These are phyloP conservation scores for Corymbia citriodora DNA, from an alignment of 441 rosid species.

Conservation along the genomic window DNA sequence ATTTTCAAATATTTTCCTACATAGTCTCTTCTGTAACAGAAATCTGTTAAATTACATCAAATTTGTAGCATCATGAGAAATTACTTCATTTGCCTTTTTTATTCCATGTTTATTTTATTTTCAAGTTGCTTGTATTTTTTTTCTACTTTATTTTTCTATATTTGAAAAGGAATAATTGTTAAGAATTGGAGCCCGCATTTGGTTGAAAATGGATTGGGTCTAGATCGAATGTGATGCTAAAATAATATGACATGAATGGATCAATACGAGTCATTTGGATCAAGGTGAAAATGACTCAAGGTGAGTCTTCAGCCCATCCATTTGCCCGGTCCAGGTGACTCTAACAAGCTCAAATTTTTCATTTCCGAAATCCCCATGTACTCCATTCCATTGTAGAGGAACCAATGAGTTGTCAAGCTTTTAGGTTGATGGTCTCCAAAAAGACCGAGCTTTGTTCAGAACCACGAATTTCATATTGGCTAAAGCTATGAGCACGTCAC, in stretches of 20 bases:
- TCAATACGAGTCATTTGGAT: too few relatives aligned
- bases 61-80: not conserved
- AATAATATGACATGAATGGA: too few relatives aligned
- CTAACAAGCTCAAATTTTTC: not conserved
- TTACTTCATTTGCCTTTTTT: not conserved
- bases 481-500: not conserved
- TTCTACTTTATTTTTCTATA: not conserved
- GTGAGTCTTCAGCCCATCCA: not conserved
- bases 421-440: not conserved
- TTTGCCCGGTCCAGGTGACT: not conserved
- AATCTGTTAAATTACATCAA: not conserved
- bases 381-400: not conserved
- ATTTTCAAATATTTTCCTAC: not conserved
- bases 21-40: not conserved
- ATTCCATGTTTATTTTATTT: not conserved
- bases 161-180: not conserved
- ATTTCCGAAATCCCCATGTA: not conserved
- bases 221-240: not conserved
- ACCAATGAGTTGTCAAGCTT: not conserved
- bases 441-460: not conserved
- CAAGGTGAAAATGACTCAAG: not conserved
- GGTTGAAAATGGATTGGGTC: not conserved
- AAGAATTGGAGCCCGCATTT: not conserved
- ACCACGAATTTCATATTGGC: not conserved
- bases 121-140: not conserved